These are phyloP conservation scores for Serendipita sp. DNA, from an alignment of 768 basidiomycete species.

Conservation along the genomic window DNA sequence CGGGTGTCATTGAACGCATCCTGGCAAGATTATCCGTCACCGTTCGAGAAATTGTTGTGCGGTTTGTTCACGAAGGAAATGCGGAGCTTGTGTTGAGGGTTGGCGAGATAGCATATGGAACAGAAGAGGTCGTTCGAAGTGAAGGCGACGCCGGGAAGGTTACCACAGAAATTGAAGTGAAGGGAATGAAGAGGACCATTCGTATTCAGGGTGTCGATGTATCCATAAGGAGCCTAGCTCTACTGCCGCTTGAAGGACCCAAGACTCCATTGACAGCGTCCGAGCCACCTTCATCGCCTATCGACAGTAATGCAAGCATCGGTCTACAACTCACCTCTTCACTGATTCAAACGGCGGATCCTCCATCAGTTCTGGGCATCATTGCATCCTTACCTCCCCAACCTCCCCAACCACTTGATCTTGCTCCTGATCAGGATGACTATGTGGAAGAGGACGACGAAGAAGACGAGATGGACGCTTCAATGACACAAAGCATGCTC, in stretches of 20 bases:
- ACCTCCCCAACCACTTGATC: neutral
- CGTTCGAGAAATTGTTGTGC: constrained; percentile 48
- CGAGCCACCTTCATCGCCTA: neutral
- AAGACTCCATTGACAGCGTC: too few relatives aligned
- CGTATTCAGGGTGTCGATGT: constrained; percentile 41
- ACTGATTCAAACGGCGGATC: neutral
- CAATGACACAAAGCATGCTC: constrained; percentile 64
- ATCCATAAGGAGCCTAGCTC: constrained; percentile 30
- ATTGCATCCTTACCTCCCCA: too few relatives aligned
- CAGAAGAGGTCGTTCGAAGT: constrained; percentile 20
- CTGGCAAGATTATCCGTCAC: constrained; percentile 68
- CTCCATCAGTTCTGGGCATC: neutral
- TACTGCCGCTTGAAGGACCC: constrained; percentile 10
- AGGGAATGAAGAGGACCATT: constrained; percentile 30
- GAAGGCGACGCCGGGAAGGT: neutral
- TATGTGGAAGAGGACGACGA: constrained; percentile 32
- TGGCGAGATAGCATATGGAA: constrained; percentile 41
- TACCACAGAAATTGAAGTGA: constrained; percentile 8
- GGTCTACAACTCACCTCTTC: neutral
- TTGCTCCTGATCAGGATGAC: neutral
- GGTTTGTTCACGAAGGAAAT: constrained; percentile 46
- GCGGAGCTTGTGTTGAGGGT: constrained; percentile 46
- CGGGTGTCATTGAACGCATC: constrained; percentile 61
- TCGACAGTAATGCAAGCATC: neutral
- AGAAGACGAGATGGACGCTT: constrained; percentile 29